These are phyloP conservation scores for Fusarium verticillioides DNA, from an alignment of 2,329 filamentous ascomycete genomes.

Conservation along the genomic window DNA sequence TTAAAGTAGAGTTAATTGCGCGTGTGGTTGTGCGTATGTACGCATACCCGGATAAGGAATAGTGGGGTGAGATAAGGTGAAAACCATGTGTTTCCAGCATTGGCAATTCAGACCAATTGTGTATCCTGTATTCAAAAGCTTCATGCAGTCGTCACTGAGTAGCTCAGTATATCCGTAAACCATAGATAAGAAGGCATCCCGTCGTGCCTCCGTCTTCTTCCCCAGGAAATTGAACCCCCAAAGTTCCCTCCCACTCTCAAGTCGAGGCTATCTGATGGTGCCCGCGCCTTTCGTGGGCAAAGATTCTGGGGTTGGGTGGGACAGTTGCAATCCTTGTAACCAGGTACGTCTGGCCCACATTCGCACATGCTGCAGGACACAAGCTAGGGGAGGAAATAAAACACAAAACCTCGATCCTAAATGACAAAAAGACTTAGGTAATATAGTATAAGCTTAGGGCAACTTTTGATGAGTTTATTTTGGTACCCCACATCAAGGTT, in stretches of 20 bases:
- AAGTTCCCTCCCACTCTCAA: slow-evolving; percentile 34
- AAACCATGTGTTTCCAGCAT: not conserved
- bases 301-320: slow-evolving; percentile 41
- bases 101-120: slow-evolving; percentile 24
- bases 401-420: too few species aligned
- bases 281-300: slow-evolving; percentile 32
- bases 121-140: slow-evolving; percentile 20
- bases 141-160: not conserved
- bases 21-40: slow-evolving; percentile 7
- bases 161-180: slow-evolving; percentile 1
- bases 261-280: slow-evolving; percentile 34
- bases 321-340: slow-evolving; percentile 11
- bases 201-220: slow-evolving; percentile 7
- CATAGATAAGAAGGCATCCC: slow-evolving; percentile 31
- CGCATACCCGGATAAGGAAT: slow-evolving; percentile 28
- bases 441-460: too few species aligned
- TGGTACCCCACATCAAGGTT: too few species aligned
- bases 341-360: slow-evolving; percentile 5
- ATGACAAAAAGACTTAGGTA: too few species aligned
- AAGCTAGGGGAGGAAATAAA: not conserved
- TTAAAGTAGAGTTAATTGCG: slow-evolving; percentile 29
- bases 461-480: too few species aligned
- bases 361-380: slow-evolving; percentile 6
- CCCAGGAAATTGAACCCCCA: slow-evolving; percentile 24
- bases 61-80: slow-evolving; percentile 24